Evolutionary conservation across 768 basidiomycete genomes (phyloP).

Genomic region (Chiua virens): DNA sequence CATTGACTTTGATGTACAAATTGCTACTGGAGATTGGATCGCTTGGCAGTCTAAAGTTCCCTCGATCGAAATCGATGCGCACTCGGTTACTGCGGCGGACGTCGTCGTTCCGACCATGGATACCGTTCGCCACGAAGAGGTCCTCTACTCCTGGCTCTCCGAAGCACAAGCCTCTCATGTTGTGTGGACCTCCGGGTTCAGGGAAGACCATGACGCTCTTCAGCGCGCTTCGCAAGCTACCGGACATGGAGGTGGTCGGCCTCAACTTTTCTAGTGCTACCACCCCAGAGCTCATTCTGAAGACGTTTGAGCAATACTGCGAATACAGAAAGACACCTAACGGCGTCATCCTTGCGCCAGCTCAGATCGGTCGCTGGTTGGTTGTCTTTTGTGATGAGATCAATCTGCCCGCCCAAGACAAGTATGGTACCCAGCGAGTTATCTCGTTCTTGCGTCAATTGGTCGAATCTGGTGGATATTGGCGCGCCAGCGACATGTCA

Average conservation of each 20-base stretch:
- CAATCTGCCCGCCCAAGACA: slow-evolving; percentile 94
- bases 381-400: slow-evolving; percentile 99
- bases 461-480: slow-evolving; percentile 93
- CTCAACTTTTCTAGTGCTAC: slow-evolving; percentile 99
- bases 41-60: slow-evolving; percentile 93
- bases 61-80: slow-evolving; percentile 94
- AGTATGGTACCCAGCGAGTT: slow-evolving; percentile 97
- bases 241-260: slow-evolving; percentile 98
- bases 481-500: slow-evolving; percentile 90
- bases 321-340: slow-evolving; percentile 98
- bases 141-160: slow-evolving; percentile 97
- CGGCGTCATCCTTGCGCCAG: slow-evolving; percentile 91
- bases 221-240: slow-evolving; percentile 94
- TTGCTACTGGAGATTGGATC: slow-evolving; percentile 82
- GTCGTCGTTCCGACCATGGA: slow-evolving; percentile 98
- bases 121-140: slow-evolving; percentile 97
- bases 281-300: slow-evolving; percentile 95
- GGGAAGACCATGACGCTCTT: slow-evolving; percentile 99
- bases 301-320: slow-evolving; percentile 99
- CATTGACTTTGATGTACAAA: slow-evolving; percentile 94
- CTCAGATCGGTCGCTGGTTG: slow-evolving; percentile 96
- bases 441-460: slow-evolving; percentile 98
- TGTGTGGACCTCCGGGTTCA: slow-evolving; percentile 99
- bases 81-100: slow-evolving; percentile 93
- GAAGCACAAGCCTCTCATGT: slow-evolving; percentile 98